Evolutionary conservation across 495 filamentous ascomycete species (phyloP).

Genomic region (Cercophora samala): DNA sequence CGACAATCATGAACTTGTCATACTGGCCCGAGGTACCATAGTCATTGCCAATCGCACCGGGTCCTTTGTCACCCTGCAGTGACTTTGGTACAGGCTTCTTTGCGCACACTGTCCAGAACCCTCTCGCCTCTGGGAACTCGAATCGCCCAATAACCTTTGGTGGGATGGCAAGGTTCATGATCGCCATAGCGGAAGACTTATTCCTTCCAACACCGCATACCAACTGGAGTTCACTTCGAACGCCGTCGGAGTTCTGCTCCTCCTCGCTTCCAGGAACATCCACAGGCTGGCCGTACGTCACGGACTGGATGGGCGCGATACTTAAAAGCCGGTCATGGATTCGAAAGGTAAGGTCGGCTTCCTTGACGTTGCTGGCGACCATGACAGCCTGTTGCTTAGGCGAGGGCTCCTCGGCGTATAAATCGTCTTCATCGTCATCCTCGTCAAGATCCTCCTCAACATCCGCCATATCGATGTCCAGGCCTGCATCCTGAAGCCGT

Average conservation of each 20-base stretch:
- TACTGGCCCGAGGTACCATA: constrained; percentile 54
- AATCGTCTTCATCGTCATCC: constrained; percentile 53
- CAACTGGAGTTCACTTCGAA: constrained; percentile 61
- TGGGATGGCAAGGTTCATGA: constrained; percentile 72
- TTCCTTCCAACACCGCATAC: constrained; percentile 68
- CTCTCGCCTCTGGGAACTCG: constrained; percentile 57
- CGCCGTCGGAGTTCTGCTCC: constrained; percentile 39
- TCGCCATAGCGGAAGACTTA: constrained; percentile 63
- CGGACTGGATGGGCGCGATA: constrained; percentile 71
- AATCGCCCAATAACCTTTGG: constrained; percentile 61
- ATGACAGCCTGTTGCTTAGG: constrained; percentile 28
- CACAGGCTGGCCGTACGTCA: constrained; percentile 58
- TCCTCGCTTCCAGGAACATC: constrained; percentile 45
- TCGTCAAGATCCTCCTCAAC: constrained; percentile 49
- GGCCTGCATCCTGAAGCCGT: constrained; percentile 45
- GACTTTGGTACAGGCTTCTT: constrained; percentile 56
- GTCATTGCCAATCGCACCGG: constrained; percentile 47
- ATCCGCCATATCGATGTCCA: constrained; percentile 54
- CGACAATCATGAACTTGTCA: constrained; percentile 68
- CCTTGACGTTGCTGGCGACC: constrained; percentile 34
- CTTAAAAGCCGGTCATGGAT: constrained; percentile 73
- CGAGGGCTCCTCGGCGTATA: constrained; percentile 65
- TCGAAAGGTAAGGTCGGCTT: constrained; percentile 66
- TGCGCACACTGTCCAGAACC: constrained; percentile 61
- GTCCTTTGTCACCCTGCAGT: constrained; percentile 48